Base-by-base conservation (phyloP, 2,329 filamentous ascomycete species). In the Monilinia fructicola region DNA sequence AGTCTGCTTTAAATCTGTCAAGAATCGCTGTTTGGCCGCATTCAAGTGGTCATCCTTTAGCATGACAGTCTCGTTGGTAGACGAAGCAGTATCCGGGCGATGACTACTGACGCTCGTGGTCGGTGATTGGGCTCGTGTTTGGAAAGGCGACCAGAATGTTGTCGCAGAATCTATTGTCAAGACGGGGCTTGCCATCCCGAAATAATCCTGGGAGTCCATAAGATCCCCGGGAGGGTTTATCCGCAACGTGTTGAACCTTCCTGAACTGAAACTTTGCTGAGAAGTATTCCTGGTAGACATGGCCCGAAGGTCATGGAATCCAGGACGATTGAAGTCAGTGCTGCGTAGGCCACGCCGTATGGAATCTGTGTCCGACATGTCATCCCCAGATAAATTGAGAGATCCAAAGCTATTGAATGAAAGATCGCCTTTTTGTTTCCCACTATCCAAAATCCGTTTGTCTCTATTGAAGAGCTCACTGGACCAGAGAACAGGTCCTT, bases 61-160 rank as follows among this genome's bases (percentile, higher is more conserved):
- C 74, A 86, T 87, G 4, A 88, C 82, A 0, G 87, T 90, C 71
- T 89, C 87, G 64, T 85, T 89, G 0, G 87, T 89, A 1, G 89
- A 90, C 0, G 86, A 85, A 2, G 87, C 85, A 1, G 88, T 90
- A 14, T 84, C 86, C 5, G 87, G 88, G 26, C 88, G 84, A 1
- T 86, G 75, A 70, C 86, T 88, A 10, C 84, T 84, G 50, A 87
- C 77, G 71, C 86, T 89, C 2, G 85, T 86, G 0, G 84, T 85
- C 0, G 87, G 86, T 7, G 87, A 89, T 67, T 87, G 86, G 0
- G 83, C 82, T 64, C 85, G 80, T 0, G 86, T 83, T 68, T 91
- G 89, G 72, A 94, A 93, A 0, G 91, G 91, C 3, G 93, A 97
- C 92, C 93, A 97, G 76, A 94, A 96, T 0, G 92, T 95, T 21